These are phyloP conservation scores for Astrothelium subdiscretum DNA, from an alignment of 495 filamentous ascomycete species.

Conservation along the genomic window DNA sequence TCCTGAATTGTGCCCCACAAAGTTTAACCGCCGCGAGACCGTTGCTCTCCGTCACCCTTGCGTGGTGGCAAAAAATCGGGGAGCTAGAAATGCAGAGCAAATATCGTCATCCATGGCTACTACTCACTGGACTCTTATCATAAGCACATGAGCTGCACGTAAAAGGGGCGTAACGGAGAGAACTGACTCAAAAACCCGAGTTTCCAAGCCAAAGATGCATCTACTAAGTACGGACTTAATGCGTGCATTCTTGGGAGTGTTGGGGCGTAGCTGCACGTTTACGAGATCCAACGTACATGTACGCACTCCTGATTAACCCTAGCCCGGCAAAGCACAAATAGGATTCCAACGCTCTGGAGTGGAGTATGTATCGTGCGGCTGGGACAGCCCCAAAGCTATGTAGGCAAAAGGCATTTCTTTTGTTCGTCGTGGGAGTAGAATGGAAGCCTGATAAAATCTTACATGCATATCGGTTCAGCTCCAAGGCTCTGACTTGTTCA, in stretches of 20 bases:
- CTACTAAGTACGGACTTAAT: background rate
- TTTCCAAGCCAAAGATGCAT: background rate
- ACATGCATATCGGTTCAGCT: background rate
- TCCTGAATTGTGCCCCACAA: background rate
- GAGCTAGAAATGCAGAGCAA: background rate
- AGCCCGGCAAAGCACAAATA: too few species aligned
- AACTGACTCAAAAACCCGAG: background rate
- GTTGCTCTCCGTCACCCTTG: background rate
- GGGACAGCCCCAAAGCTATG: too few species aligned
- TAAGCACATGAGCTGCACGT: background rate
- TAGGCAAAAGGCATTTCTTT: background rate
- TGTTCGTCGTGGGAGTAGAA: background rate
- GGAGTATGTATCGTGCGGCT: too few species aligned
- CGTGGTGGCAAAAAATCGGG: background rate
- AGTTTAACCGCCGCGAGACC: background rate
- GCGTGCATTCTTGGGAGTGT: background rate
- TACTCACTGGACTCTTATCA: background rate
- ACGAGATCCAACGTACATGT: too few species aligned
- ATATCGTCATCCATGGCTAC: background rate
- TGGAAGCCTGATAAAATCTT: background rate
- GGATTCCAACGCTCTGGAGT: too few species aligned
- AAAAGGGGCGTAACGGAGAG: background rate
- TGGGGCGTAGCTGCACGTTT: background rate
- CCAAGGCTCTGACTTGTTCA: background rate
- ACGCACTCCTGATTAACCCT: too few species aligned